Evolutionary conservation across 1,284 basidiomycete genomes (phyloP), one percentile per base, ranked within the genome.

Genomic region (Gomphus bonarii): DNA sequence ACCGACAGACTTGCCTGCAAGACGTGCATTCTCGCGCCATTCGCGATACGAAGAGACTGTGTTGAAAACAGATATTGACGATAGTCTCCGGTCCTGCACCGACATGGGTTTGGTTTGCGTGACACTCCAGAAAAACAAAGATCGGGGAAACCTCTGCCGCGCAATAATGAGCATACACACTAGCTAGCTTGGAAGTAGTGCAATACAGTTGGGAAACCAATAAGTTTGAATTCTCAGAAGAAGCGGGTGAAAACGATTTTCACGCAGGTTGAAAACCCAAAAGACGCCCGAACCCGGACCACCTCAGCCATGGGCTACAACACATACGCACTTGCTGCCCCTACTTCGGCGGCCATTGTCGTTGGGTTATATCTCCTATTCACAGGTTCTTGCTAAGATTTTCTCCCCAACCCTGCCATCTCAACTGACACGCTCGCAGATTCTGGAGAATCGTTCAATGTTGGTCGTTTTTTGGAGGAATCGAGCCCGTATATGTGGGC

Each of bases 401-500:
- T 16, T 43, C 16, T 40, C 33, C 20, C 16, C 30, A 50, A 25
- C 18, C 40, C n/a, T 35, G 25, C 38, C 11, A 12, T 47, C 18
- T 22, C 51, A 38, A 35, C 28, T 30, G 35, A 38, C 57, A 22
- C 42, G 51, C 46, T 42, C 55, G 44, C 67, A 92, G 89, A 81
- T 65, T 91, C 88, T 44, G 89, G 89, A 60, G 88, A 91, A 69
- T 82, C 84, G 2, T 97, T 98, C 83, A 92, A 97, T 69, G 82
- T 92, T 62, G 94, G 93, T 50, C 80, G 82, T 56, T 97, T 94
- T 76, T 79, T 99, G 43, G 92, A 94, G 67, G 89, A 97, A 73
- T 86, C 91, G 12, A 92, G 85, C 67, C 97, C 97, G 0, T 97
- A 92, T 70, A 84, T 85, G 20, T 98, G 93, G 93, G 95, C 89